A percentile compares a stretch with the other conserved stretches of the same genome.
These are phyloP conservation scores for Globisporangium spiculum DNA, from an alignment of 352 stramenopile genomes.

Conservation along the genomic window DNA sequence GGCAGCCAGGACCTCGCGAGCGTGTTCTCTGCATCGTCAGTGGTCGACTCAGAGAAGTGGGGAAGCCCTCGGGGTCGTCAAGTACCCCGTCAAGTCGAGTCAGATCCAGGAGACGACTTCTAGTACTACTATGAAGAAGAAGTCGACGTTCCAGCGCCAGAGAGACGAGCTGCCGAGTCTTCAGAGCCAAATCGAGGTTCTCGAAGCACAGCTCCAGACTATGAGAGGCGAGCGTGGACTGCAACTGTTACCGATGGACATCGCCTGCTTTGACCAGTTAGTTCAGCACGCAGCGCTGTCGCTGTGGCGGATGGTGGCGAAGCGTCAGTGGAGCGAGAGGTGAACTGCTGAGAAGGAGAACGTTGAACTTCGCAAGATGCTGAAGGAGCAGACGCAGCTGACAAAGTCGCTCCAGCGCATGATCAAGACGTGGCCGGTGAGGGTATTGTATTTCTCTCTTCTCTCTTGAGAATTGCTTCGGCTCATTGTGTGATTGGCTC, in stretches of 20 bases:
- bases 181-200: not conserved
- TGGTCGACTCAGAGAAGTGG: not conserved
- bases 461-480: too few species aligned
- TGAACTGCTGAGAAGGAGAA: conserved; percentile 2
- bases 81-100: not conserved
- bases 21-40: not conserved
- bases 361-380: not conserved
- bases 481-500: too few species aligned
- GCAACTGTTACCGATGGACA: not conserved
- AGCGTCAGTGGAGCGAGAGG: not conserved
- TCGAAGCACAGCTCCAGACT: not conserved
- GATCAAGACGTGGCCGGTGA: not conserved
- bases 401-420: conserved; percentile 3
- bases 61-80: not conserved
- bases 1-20: not conserved
- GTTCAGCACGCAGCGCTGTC: not conserved
- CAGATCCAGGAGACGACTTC: too few species aligned
- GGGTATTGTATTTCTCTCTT: too few species aligned
- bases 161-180: conserved; percentile 1
- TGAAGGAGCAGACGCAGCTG: conserved; percentile 10
- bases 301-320: conserved; percentile 6
- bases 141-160: conserved; percentile 15
- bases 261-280: not conserved
- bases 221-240: not conserved
- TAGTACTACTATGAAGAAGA: not conserved